Base-by-base conservation (phyloP, 2,329 filamentous ascomycete species). In the Alternaria sp. region DNA sequence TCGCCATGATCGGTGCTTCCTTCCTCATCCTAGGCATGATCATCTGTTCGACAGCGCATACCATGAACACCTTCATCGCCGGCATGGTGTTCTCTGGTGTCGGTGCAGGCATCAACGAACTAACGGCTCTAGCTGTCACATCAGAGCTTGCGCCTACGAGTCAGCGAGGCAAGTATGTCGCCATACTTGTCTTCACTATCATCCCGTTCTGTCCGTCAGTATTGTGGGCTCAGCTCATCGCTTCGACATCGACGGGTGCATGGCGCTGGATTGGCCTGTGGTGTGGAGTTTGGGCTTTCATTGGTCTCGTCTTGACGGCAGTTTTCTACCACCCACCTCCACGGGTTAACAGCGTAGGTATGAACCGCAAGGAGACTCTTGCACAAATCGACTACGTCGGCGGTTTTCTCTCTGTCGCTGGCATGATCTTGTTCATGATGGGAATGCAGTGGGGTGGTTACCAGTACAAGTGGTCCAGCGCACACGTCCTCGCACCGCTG, bases 101-200 rank as follows among this genome's bases (percentile, higher is more conserved):
- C 7, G 89, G 88, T 36, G 88, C 88, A 8, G 89, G 89, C 12
- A 85, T 91, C 67, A 88, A 88, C 67, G 88, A 91, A 73, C 78
- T 91, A 41, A 91, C 88, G 5, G 88, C 89, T 7, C 78, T 91
- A 20, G 88, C 89, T 39, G 89, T 85, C 24, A 89, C 88, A 1
- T 86, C 88, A 2, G 89, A 91, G 71, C 83, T 91, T 64, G 89
- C 87, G 1, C 89, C 89, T 2, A 87, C 86, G 6, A 80, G 83
- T 5, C 87, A 89, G 76, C 84, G 89, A 46, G 89, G 87, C 12
- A 83, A 83, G 69, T 90, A 89, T 70, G 85, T 89, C 32, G 85
- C 86, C 5, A 74, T 83, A 2, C 75, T 90, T 16, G 83, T 89
- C 51, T 85, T 88, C 68, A 87, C 85, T 54, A 87, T 89, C 59